Evolutionary conservation across 495 filamentous ascomycete species (phyloP).

Genomic region (Glutinoglossum americanum): DNA sequence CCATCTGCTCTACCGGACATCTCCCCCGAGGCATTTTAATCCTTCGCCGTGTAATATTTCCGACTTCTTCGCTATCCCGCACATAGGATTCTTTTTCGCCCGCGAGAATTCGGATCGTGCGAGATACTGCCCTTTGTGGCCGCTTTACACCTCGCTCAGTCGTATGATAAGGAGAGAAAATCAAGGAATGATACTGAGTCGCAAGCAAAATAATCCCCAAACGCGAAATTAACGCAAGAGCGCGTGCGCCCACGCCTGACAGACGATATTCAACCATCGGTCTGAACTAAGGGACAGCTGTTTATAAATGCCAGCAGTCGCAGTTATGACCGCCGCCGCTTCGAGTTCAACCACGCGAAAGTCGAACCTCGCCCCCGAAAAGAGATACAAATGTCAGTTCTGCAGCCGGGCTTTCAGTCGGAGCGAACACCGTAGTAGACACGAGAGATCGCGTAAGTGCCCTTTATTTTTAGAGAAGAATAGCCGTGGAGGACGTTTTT

Average conservation of each 20-base stretch:
- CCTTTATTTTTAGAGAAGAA: not conserved
- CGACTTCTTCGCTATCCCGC: not conserved
- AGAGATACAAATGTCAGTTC: conserved; percentile 99
- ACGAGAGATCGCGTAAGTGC: conserved; percentile 93
- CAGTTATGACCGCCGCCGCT: conserved; percentile 27
- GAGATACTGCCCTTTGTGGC: not conserved
- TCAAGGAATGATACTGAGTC: not conserved
- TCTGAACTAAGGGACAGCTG: not conserved
- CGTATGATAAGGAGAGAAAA: not conserved
- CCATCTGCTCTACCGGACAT: not conserved
- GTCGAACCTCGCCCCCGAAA: conserved; percentile 50
- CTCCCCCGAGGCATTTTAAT: not conserved
- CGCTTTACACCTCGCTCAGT: not conserved
- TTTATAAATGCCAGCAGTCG: conserved; percentile 34
- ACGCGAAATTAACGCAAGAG: conserved; percentile 3
- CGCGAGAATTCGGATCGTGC: not conserved
- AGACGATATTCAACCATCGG: conserved; percentile 1
- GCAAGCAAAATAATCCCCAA: not conserved
- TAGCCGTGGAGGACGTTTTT: not conserved
- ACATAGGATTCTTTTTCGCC: not conserved
- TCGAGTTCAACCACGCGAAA: conserved; percentile 28
- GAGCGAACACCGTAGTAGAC: conserved; percentile 89
- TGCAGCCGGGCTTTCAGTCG: conserved; percentile 92
- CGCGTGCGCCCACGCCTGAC: not conserved
- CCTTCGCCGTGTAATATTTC: not conserved